Evolutionary conservation across 495 filamentous ascomycete species (phyloP).

Genomic region (Letharia lupina): DNA sequence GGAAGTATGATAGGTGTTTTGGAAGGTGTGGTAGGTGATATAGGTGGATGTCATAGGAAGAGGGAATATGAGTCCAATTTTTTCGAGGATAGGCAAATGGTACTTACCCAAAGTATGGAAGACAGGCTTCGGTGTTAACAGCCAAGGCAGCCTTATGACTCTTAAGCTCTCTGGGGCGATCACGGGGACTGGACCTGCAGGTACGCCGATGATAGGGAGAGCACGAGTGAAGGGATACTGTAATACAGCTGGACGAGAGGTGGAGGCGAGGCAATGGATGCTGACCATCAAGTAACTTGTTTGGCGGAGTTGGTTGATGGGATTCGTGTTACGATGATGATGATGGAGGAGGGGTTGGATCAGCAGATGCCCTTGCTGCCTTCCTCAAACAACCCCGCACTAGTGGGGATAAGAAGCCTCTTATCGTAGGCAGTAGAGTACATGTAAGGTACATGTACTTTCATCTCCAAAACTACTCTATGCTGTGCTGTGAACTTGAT

Average conservation of each 20-base stretch:
- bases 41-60: not conserved
- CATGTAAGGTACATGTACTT: no score
- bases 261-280: not conserved
- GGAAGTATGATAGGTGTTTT: constrained; percentile 1
- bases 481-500: no score
- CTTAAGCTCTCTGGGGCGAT: constrained; percentile 15
- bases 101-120: constrained; percentile 9
- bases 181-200: constrained; percentile 11
- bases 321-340: not conserved
- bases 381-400: constrained; percentile 8
- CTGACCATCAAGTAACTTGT: not conserved
- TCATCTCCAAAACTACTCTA: no score
- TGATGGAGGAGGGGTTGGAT: not conserved
- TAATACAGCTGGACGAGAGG: no score
- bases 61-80: not conserved
- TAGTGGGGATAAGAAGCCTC: constrained; percentile 6
- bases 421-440: not conserved
- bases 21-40: constrained; percentile 8
- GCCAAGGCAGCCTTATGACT: constrained; percentile 25
- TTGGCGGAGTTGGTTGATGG: not conserved
- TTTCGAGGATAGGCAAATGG: not conserved
- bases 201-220: constrained; percentile 8
- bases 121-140: constrained; percentile 7
- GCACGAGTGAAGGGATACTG: constrained; percentile 4
- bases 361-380: not conserved